These are phyloP conservation scores for Eutrema salsugineum DNA, from an alignment of 441 rosid genomes.

Conservation along the genomic window DNA sequence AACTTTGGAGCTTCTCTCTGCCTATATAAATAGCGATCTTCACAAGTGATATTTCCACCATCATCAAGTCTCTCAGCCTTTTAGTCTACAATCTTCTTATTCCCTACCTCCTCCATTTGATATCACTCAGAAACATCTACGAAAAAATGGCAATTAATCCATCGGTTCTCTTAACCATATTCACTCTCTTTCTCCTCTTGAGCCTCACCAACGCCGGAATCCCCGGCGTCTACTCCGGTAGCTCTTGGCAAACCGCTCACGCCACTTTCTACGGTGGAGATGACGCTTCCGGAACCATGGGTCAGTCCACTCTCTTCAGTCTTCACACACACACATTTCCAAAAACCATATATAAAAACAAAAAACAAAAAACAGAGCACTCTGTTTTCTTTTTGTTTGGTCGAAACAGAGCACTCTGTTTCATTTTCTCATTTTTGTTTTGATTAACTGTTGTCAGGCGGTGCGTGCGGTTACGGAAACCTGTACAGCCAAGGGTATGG, in stretches of 20 bases:
- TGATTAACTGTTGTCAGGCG: constrained; percentile 33
- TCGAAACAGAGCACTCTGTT: constrained; percentile 28
- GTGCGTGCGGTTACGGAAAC: constrained; percentile 85
- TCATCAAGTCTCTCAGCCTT: constrained; percentile 11
- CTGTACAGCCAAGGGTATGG: constrained; percentile 91
- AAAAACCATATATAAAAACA: too few species aligned
- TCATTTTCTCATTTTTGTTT: not conserved
- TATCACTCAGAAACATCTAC: not conserved
- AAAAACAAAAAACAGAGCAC: too few species aligned
- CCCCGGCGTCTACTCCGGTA: constrained; percentile 51
- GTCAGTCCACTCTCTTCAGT: constrained; percentile 31
- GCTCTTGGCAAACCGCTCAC: constrained; percentile 67
- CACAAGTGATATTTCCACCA: constrained; percentile 13
- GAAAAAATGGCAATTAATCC: constrained; percentile 7
- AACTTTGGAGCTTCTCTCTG: constrained; percentile 9
- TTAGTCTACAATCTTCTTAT: constrained; percentile 1
- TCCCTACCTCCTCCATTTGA: not conserved
- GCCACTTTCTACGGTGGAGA: constrained; percentile 85
- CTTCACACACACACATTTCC: not conserved
- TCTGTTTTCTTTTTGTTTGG: not conserved
- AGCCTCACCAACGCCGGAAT: constrained; percentile 21
- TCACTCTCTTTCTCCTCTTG: constrained; percentile 18
- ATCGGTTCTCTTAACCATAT: constrained; percentile 2
- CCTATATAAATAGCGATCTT: constrained; percentile 28
- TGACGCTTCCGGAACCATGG: constrained; percentile 91